Percentiles rank a stretch among this genome's conserved stretches.
Conservation (phyloP, 129 eudicot genomes). For the Centella asiatica region DNA sequence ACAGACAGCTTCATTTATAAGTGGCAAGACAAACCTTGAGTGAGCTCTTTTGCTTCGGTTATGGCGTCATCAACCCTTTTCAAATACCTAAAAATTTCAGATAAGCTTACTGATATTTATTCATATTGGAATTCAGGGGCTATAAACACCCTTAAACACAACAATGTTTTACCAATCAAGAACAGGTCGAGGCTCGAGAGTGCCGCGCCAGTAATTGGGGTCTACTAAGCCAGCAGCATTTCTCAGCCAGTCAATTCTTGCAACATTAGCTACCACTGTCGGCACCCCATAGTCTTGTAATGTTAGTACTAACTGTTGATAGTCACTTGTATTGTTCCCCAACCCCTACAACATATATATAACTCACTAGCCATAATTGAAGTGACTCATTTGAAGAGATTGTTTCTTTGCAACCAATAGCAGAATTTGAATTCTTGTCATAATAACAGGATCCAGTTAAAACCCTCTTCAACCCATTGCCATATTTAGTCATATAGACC, state of each 20-base stretch:
- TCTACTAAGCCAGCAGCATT: slow-evolving; percentile 96
- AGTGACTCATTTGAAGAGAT: neutral
- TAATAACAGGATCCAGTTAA: neutral
- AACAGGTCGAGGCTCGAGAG: slow-evolving; percentile 93
- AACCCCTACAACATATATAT: slow-evolving; percentile 43
- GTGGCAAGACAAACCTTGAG: slow-evolving; percentile 48
- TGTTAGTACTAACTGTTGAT: slow-evolving; percentile 54
- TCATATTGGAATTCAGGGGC: neutral
- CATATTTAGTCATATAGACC: too few relatives aligned
- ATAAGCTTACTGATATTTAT: slow-evolving; percentile 5
- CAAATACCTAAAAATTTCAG: slow-evolving; percentile 45
- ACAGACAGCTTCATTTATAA: neutral
- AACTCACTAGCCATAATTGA: neutral
- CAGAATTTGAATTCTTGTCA: neutral
- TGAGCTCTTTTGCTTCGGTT: slow-evolving; percentile 65
- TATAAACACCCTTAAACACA: neutral
- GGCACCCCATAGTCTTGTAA: slow-evolving; percentile 74
- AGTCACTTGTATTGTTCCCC: slow-evolving; percentile 81
- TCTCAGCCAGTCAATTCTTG: slow-evolving; percentile 93
- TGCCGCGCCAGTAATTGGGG: slow-evolving; percentile 87
- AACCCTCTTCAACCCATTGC: too few relatives aligned
- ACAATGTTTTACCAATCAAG: slow-evolving; percentile 67
- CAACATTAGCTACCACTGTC: slow-evolving; percentile 63
- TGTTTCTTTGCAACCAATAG: neutral
- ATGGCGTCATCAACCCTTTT: slow-evolving; percentile 81